Percentiles rank a stretch among this genome's conserved stretches.
These are phyloP conservation scores for Melastoma candidum DNA, from an alignment of 441 rosid species.

Conservation along the genomic window DNA sequence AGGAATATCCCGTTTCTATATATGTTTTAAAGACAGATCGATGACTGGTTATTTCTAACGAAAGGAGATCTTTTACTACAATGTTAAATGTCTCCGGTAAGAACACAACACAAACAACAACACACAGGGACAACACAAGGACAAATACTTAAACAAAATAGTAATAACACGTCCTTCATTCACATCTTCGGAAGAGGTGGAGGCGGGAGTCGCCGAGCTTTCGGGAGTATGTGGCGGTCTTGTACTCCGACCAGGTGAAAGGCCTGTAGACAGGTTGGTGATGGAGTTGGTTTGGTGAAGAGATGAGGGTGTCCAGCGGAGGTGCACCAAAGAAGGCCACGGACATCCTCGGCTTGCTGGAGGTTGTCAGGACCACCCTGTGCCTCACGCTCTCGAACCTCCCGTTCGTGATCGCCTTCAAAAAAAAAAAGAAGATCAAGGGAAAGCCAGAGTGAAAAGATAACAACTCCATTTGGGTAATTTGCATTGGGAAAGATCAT, in stretches of 20 bases:
- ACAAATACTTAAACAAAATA: too few species aligned
- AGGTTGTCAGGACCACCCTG: conserved; percentile 39
- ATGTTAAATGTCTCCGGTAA: too few species aligned
- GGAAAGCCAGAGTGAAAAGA: too few species aligned
- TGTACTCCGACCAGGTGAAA: conserved; percentile 80
- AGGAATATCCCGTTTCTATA: too few species aligned
- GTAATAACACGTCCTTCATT: too few species aligned
- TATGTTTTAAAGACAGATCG: too few species aligned
- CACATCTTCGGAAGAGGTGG: conserved; percentile 25
- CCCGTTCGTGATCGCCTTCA: conserved; percentile 82
- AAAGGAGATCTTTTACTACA: too few species aligned
- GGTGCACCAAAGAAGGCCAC: conserved; percentile 81
- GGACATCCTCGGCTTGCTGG: conserved; percentile 46
- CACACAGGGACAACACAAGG: too few species aligned
- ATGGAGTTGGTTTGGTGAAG: too few species aligned
- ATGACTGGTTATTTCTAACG: too few species aligned
- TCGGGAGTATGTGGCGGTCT: conserved; percentile 47
- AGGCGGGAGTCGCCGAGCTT: conserved; percentile 71
- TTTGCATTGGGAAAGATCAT: background rate
- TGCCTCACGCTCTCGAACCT: conserved; percentile 79
- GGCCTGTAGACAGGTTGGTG: conserved; percentile 27
- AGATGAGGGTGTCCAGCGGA: conserved; percentile 32
- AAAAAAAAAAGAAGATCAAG: background rate
- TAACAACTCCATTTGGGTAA: background rate
- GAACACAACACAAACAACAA: too few species aligned